These are phyloP conservation scores for Aurifilum marmelostoma DNA, from an alignment of 2,329 filamentous ascomycete genomes.

Conservation along the genomic window DNA sequence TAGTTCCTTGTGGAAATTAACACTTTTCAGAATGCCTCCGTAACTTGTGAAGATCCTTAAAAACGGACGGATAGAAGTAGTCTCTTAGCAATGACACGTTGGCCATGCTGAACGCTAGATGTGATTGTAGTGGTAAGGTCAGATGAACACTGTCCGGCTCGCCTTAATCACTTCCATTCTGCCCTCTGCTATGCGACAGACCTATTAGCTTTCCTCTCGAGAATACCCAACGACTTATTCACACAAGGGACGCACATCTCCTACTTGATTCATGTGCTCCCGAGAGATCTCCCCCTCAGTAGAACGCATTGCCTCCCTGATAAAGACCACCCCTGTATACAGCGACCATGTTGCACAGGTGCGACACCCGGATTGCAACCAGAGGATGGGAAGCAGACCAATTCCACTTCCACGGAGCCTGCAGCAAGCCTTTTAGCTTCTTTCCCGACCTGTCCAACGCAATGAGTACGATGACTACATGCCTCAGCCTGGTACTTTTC, in stretches of 20 bases:
- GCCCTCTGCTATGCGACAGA: too few relatives aligned
- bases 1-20: not conserved
- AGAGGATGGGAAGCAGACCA: slow-evolving; percentile 29
- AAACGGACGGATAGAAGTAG: too few relatives aligned
- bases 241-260: too few relatives aligned
- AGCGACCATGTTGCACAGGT: slow-evolving; percentile 32
- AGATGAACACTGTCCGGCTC: not conserved
- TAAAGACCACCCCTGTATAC: slow-evolving; percentile 34
- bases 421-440: slow-evolving; percentile 14
- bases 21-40: not conserved
- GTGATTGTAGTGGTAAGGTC: not conserved
- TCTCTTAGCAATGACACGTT: too few relatives aligned
- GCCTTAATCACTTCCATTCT: not conserved
- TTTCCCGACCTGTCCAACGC: slow-evolving; percentile 32
- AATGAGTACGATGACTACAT: slow-evolving; percentile 30
- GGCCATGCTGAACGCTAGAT: not conserved
- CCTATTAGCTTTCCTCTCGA: too few relatives aligned
- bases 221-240: too few relatives aligned
- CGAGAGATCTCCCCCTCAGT: too few relatives aligned
- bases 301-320: slow-evolving; percentile 28
- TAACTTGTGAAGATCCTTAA: too few relatives aligned
- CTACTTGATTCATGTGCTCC: too few relatives aligned
- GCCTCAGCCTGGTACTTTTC: too few relatives aligned
- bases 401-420: not conserved
- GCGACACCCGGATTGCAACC: slow-evolving; percentile 38